These are phyloP conservation scores for Mycena epipterygia DNA, from an alignment of 768 basidiomycete genomes.

Conservation along the genomic window DNA sequence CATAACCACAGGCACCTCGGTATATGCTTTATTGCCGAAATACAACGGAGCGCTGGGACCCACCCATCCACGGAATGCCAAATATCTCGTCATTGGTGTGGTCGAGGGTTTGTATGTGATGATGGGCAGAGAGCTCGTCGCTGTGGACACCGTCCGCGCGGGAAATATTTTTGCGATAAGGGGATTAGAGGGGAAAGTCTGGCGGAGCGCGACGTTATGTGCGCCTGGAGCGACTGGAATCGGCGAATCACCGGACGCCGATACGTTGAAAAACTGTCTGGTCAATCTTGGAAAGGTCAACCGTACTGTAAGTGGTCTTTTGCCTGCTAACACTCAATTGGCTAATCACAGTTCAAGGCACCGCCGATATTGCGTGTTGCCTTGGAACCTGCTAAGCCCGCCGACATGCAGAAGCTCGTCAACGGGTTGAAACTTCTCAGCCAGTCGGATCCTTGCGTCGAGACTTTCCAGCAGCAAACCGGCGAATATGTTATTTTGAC, in stretches of 20 bases:
- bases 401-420: constrained; percentile 92
- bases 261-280: constrained; percentile 63
- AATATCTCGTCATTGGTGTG: constrained; percentile 69
- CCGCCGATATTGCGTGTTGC: constrained; percentile 97
- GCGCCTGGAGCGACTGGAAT: constrained; percentile 66
- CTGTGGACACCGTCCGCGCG: constrained; percentile 85
- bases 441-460: constrained; percentile 97
- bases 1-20: constrained; percentile 69
- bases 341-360: constrained; percentile 57
- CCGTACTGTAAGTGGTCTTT: constrained; percentile 63
- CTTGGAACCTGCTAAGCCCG: constrained; percentile 84
- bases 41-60: constrained; percentile 77
- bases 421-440: constrained; percentile 89
- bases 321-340: constrained; percentile 5
- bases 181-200: constrained; percentile 91
- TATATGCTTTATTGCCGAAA: constrained; percentile 90
- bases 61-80: constrained; percentile 75
- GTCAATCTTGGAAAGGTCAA: constrained; percentile 85
- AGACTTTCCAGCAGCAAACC: constrained; percentile 96
- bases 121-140: constrained; percentile 97
- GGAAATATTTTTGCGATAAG: constrained; percentile 96
- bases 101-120: constrained; percentile 91
- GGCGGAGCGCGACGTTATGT: constrained; percentile 92
- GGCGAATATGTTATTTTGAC: constrained; percentile 98
- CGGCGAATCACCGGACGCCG: constrained; percentile 45